Evolutionary conservation across 2,329 filamentous ascomycete genomes (phyloP), one percentile per base, ranked within the genome.

Genomic region (Fusarium buxicola): DNA sequence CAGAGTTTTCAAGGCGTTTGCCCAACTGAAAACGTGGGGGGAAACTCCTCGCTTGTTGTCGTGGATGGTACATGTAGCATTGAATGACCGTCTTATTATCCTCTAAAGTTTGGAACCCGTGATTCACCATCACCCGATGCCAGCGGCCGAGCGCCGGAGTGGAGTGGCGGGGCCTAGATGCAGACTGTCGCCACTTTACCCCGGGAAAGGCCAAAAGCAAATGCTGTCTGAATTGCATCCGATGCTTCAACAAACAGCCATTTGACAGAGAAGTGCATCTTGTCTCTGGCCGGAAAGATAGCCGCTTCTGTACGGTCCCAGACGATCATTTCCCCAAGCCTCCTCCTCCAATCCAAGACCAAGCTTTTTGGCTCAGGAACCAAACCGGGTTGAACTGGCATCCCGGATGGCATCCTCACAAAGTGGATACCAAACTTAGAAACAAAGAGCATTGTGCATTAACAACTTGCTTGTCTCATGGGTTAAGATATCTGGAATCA

Each of bases 141-240:
- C 45, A 57, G 44, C n/a, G 49, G 41, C 8, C 59, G 27, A 57
- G 39, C 61, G 51, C 60, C 38, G 40, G 30, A 63, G 58, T 51
- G 54, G 65, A 62, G 61, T 50, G 58, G 53, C 53, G 47, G 55
- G 52, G 62, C 53, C 54, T 35, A 38, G 54, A 25, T 24, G 61
- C 36, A 55, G 49, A 38, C 45, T 58, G 54, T 69, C 65, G 65
- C 65, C 63, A 66, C 68, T 66, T 68, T 58, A 64, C 65, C 63
- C 63, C 63, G 55, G 58, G 49, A 68, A 66, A 52, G 48, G 35
- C 39, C 52, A 45, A 50, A 44, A 41, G 46, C 36, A 55, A 43
- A 55, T 58, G 53, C 16, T 43, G 39, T 52, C 34, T 55, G 30
- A 25, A 51, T 53, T n/a, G n/a, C n/a, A n/a, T n/a, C n/a, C n/a